Conservation (phyloP, 805 yeast species). For the Metschnikowia henanensis region DNA sequence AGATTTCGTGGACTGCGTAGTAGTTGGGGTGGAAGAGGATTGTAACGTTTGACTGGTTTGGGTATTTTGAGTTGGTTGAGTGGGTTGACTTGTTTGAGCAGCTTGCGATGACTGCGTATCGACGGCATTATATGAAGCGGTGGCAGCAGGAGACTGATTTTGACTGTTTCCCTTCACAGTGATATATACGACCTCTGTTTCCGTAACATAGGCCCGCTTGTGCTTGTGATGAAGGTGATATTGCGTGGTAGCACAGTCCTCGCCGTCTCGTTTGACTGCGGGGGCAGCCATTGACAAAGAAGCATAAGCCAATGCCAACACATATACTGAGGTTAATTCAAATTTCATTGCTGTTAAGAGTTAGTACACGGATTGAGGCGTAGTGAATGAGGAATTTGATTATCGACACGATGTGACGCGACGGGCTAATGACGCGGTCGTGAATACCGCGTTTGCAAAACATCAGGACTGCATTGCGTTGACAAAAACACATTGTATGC, state of each 20-base stretch:
- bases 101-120: not conserved
- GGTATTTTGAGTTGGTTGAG: conserved; percentile 13
- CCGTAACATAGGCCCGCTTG: conserved; percentile 57
- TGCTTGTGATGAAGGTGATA: conserved; percentile 60
- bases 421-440: not conserved
- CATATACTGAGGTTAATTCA: conserved; percentile 11
- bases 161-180: conserved; percentile 45
- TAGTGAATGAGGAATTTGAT: not conserved
- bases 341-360: conserved; percentile 13
- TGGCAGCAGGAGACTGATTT: conserved; percentile 25
- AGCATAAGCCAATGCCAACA: conserved; percentile 14
- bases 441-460: conserved; percentile 6
- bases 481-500: not conserved
- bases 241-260: conserved; percentile 18
- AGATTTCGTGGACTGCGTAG: not conserved
- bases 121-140: not conserved
- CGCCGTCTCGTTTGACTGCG: conserved; percentile 15
- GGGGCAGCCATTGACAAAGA: conserved; percentile 18
- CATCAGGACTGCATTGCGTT: conserved; percentile 3
- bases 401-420: not conserved
- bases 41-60: not conserved
- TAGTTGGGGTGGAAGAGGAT: not conserved
- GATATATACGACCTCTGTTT: conserved; percentile 42
- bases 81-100: conserved; percentile 1
- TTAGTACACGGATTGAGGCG: conserved; percentile 4